Conservation (phyloP, 2,329 filamentous ascomycete species). For the Canariomyces notabilis region DNA sequence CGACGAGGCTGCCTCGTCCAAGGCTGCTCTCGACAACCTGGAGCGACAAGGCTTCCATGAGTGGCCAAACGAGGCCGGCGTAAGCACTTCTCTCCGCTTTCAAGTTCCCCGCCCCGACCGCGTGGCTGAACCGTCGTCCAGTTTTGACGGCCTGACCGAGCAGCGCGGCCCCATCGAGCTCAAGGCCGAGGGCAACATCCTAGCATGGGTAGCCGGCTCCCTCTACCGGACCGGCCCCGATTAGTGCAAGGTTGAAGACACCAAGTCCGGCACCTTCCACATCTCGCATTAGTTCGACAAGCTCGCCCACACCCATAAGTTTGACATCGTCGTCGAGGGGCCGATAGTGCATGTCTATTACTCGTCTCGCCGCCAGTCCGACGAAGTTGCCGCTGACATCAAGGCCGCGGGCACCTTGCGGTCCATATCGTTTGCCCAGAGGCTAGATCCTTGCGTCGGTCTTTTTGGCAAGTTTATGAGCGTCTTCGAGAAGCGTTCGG, state of each 20-base stretch:
- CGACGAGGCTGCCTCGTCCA: too few species aligned
- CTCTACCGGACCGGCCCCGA: constrained; percentile 74
- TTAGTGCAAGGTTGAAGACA: constrained; percentile 54
- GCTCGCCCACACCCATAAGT: constrained; percentile 65
- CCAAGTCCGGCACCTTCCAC: constrained; percentile 53
- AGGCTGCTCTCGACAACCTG: background rate
- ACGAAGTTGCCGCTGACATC: constrained; percentile 57
- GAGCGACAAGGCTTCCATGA: constrained; percentile 32
- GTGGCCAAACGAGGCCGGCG: constrained; percentile 46
- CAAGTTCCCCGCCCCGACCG: too few species aligned
- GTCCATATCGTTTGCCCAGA: constrained; percentile 63
- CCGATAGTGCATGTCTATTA: constrained; percentile 51
- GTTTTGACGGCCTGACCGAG: constrained; percentile 66
- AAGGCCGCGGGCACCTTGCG: constrained; percentile 53
- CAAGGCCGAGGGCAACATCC: constrained; percentile 60
- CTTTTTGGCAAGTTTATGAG: constrained; percentile 67
- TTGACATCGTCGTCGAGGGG: constrained; percentile 54
- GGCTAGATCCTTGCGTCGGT: constrained; percentile 67
- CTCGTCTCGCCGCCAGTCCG: constrained; percentile 64
- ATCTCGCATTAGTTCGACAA: constrained; percentile 80
- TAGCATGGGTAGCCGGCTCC: constrained; percentile 63
- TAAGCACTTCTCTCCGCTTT: constrained; percentile 30
- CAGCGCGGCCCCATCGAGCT: constrained; percentile 61
- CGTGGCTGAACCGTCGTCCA: too few species aligned
- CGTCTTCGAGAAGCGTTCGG: constrained; percentile 66